Evolutionary conservation across 1,139 yeast species (phyloP).

Genomic region (Yamadazyma atmosphaerica): DNA sequence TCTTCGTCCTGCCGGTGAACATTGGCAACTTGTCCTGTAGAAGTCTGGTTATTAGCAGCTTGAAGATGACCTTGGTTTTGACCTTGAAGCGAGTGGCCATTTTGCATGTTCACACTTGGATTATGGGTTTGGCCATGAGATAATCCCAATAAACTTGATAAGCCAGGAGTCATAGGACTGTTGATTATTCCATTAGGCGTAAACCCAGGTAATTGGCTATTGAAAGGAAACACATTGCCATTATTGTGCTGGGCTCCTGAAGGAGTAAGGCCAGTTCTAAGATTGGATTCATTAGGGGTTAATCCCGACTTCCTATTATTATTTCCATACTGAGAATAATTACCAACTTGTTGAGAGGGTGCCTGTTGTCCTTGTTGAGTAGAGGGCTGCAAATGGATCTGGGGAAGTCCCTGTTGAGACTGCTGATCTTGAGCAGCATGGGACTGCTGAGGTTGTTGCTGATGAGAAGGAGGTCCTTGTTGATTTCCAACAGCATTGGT

Average conservation of each 20-base stretch:
- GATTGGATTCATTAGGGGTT: slow-evolving; percentile 67
- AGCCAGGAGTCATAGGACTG: slow-evolving; percentile 50
- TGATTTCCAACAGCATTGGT: background rate
- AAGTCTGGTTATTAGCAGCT: no score
- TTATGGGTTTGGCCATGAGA: slow-evolving; percentile 3
- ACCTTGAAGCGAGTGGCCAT: slow-evolving; percentile 17
- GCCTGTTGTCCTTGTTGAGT: slow-evolving; percentile 2
- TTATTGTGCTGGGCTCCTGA: slow-evolving; percentile 27
- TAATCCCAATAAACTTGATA: slow-evolving; percentile 41
- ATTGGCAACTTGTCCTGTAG: no score
- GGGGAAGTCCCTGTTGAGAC: background rate
- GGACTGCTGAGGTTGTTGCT: slow-evolving; percentile 1
- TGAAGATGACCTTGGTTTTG: slow-evolving; percentile 17
- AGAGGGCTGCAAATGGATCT: slow-evolving; percentile 1
- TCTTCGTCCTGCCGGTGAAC: no score
- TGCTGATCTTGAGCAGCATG: background rate
- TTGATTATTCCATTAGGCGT: slow-evolving; percentile 45
- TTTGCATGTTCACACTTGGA: slow-evolving; percentile 4
- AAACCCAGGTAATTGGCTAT: slow-evolving; percentile 29
- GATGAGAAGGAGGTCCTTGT: background rate
- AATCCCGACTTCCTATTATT: slow-evolving; percentile 54
- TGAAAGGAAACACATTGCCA: slow-evolving; percentile 30
- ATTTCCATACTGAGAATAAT: slow-evolving; percentile 27
- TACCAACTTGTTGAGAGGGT: slow-evolving; percentile 11
- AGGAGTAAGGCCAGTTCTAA: slow-evolving; percentile 66